phyloP scores from a whole-genome alignment of 164 flowering plant genomes.

The Sextonia rubra region DNA sequence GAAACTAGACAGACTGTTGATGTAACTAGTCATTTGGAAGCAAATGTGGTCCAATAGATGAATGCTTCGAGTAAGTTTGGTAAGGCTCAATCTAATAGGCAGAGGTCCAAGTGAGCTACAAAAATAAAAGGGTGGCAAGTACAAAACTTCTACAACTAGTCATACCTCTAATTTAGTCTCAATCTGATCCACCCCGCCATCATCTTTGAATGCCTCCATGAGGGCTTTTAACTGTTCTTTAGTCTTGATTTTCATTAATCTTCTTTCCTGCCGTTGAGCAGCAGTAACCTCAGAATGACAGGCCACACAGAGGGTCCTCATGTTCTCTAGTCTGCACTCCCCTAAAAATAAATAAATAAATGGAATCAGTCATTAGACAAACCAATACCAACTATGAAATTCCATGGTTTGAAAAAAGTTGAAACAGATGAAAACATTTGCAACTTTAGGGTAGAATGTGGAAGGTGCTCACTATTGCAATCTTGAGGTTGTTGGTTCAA shows the following conservation, averaged over 20 bases:
- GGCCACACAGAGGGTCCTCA: conserved; percentile 90
- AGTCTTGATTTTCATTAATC: conserved; percentile 38
- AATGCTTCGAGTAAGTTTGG: neutral
- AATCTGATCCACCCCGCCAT: conserved; percentile 5
- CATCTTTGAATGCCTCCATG: conserved; percentile 31
- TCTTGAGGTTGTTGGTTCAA: no score
- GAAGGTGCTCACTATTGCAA: no score
- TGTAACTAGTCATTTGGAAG: neutral
- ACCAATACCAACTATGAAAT: no score
- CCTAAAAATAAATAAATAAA: conserved; percentile 31
- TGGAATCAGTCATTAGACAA: neutral
- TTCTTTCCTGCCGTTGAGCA: conserved; percentile 57
- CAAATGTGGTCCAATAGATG: neutral
- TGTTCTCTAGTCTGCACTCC: conserved; percentile 82
- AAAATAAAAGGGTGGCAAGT: neutral
- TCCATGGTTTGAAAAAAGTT: no score
- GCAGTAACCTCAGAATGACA: conserved; percentile 85
- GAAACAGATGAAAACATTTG: no score
- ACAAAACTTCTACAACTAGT: neutral
- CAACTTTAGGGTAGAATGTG: no score
- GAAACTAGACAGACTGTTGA: neutral
- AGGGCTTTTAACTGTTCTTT: conserved; percentile 50
- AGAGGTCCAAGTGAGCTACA: neutral
- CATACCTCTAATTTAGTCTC: neutral
- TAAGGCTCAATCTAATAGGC: neutral